A percentile compares a stretch with the other conserved stretches of the same genome.
Evolutionary conservation across 371 early-diverging fungal species (phyloP).

Genomic region (Circinella umbellata): DNA sequence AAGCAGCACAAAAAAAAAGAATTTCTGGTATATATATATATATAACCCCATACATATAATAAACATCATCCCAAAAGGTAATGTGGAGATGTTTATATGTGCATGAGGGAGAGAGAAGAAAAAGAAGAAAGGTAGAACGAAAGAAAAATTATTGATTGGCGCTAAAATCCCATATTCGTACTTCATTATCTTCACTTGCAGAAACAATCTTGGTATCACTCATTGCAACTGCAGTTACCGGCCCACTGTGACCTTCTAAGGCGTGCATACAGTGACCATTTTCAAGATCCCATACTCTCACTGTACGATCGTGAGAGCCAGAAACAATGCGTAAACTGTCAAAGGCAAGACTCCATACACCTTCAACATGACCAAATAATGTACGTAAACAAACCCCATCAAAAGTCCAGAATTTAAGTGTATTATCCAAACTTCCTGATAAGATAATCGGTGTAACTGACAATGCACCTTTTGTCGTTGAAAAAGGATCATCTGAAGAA

Average conservation of each 20-base stretch:
- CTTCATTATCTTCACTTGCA: constrained; percentile 84
- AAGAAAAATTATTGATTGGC: not conserved
- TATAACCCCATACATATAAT: no score
- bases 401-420: constrained; percentile 88
- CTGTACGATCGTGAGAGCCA: constrained; percentile 87
- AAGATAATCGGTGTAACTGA: constrained; percentile 67
- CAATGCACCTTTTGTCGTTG: not conserved
- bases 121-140: not conserved
- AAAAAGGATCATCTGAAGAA: not conserved
- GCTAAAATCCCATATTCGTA: constrained; percentile 83
- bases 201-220: constrained; percentile 89
- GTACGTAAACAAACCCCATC: constrained; percentile 81
- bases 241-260: constrained; percentile 66
- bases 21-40: no score
- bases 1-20: no score
- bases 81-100: no score
- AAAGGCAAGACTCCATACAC: constrained; percentile 88
- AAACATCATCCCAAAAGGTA: no score
- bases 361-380: constrained; percentile 90
- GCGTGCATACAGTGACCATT: constrained; percentile 82
- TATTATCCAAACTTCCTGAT: constrained; percentile 89
- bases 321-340: constrained; percentile 91
- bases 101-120: not conserved
- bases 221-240: constrained; percentile 79
- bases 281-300: constrained; percentile 96